Base-by-base conservation (phyloP, 1,284 basidiomycete species). In the Rhodotorula sp. region DNA sequence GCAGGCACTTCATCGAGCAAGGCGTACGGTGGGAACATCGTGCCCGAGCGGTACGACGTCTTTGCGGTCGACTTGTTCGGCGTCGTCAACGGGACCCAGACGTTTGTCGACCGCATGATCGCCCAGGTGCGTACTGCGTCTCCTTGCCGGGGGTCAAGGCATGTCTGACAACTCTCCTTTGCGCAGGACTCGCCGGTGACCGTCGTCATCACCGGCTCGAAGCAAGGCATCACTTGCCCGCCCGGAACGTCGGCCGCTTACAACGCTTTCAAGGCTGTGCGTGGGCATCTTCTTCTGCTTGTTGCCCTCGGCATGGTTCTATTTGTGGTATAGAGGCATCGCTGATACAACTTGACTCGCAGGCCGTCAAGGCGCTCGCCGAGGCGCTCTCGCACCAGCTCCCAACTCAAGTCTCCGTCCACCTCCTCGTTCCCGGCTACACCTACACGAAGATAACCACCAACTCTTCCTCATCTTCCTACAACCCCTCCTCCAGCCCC, bases 171-270 rank as follows among this genome's bases (percentile, higher is more conserved):
- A 16, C 18, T 9, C 22, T 10, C 4, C n/a, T 28, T 18, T 18
- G 18, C 22, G 48, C 62, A 69, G 58, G 61, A 62, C 7, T 65
- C 70, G 37, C 72, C 75, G 1, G 76, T 69, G 2, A 54, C 63
- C 2, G 63, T 78, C 18, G 65, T 78, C 18, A 62, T 77, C 20
- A 78, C 77, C 8, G 77, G 76, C 22, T 71, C 66, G 3, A 77
- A 77, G 58, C 76, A 77, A 61, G 69, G 76, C 28, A 77, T 77
- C 63, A 77, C 77, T 4, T 63, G 64, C 34, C 77, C 77, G 44
- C 77, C 77, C 20, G 76, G 75, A 0, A 74, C 69, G 2, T 46
- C 53, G 40, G 70, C 76, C 0, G 75, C 73, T 18, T 77, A 72
- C 69, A 76, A 76, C 48, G 71, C 69, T 1, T 73, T 71, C 24